phyloP scores from a whole-genome alignment of 106 monocot genomes.

The Gastrodia elata region DNA sequence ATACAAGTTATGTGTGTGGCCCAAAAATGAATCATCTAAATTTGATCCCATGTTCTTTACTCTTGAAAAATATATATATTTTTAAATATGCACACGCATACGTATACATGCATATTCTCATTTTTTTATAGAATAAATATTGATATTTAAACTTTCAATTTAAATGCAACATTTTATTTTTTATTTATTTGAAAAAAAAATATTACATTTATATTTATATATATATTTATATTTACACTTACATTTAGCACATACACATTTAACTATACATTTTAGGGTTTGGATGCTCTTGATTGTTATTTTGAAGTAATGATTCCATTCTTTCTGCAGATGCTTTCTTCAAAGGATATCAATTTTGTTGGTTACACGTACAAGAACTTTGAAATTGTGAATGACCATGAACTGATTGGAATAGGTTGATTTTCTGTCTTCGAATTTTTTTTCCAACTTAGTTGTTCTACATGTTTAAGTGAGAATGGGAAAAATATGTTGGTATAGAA shows the following conservation, averaged over 20 bases:
- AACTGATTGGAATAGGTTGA: constrained; percentile 15
- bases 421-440: background rate
- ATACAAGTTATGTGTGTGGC: background rate
- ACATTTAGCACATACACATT: background rate
- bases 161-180: no score
- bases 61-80: no score
- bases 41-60: no score
- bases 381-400: constrained; percentile 17
- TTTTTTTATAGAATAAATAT: no score
- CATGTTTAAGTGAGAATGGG: no score
- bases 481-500: no score
- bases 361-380: constrained; percentile 23
- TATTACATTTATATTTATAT: background rate
- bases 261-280: background rate
- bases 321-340: constrained; percentile 19
- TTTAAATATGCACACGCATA: no score
- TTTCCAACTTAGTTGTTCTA: constrained; percentile 1
- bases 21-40: no score
- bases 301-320: background rate
- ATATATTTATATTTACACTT: background rate
- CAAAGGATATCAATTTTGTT: constrained; percentile 20
- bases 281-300: background rate
- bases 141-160: no score
- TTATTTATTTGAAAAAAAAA: no score
- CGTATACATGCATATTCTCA: no score